Base-by-base conservation (phyloP, 1,284 basidiomycete species). In the Sporisorium reilianum region DNA sequence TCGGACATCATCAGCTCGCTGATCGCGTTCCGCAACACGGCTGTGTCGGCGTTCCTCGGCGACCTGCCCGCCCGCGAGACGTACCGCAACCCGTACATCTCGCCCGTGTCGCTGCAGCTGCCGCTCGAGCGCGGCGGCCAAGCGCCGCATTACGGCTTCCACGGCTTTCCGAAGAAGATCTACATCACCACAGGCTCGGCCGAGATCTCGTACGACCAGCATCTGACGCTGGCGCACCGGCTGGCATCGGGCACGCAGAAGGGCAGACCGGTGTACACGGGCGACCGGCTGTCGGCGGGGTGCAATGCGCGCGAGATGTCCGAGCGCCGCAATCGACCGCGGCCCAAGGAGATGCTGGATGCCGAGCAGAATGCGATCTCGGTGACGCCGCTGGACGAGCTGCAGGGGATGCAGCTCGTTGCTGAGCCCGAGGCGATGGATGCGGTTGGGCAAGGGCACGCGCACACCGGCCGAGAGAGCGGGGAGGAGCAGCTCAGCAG, bases 51-150 rank as follows among this genome's bases (percentile, higher is more conserved):
- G 2, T 73, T 83, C 23, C 64, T 83, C 2, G 81, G 81, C 30
- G 58, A 75, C 25, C 55, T 83, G 7, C 76, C 80, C 3, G 81
- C 81, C 16, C 26, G 70, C 10, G 81, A 83, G 42, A 69, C 81
- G 30, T 83, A 83, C 48, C 61, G 64, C 25, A 83, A 83, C 44
- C 78, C 79, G 6, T 83, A 83, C 68, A 70, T 83, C 18, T 80
- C 78, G 14, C 72, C 78, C 6, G 74, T 77, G n/a, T 81, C 79
- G 34, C 64, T 83, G 23, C 81, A 83, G 40, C 64, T 83, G 23
- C 65, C 74, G 26, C 22, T 68, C 14, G 61, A 77, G 20, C 26
- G 52, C 8, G 79, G 75, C 12, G 79, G 77, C 11, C 10, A 48
- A 6, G 64, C 58, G 8, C 81, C 81, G 11, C 49, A 69, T 53